Percentiles rank a stretch among this genome's conserved stretches.
phyloP scores from a whole-genome alignment of 129 eudicot genomes.

The Flaveria trinervia region DNA sequence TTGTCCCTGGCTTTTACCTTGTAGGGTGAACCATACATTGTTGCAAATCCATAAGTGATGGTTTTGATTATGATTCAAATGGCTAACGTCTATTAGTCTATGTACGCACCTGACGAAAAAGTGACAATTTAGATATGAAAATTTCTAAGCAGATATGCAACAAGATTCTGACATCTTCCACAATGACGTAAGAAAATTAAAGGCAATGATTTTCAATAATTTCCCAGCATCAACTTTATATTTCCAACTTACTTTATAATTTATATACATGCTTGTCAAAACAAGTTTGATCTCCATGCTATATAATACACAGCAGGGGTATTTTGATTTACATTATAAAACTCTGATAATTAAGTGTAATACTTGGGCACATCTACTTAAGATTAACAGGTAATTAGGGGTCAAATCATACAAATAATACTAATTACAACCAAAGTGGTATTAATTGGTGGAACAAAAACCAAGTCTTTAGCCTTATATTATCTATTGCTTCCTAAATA shows the following conservation, averaged over 20 bases:
- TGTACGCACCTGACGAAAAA: neutral
- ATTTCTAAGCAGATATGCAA: neutral
- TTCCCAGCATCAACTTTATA: neutral
- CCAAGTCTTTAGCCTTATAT: neutral
- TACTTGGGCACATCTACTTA: neutral
- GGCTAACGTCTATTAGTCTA: neutral
- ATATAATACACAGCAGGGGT: constrained; percentile 1
- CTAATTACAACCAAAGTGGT: neutral
- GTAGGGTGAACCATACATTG: constrained; percentile 14
- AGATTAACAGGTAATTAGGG: neutral
- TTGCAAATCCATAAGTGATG: constrained; percentile 12
- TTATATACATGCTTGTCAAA: neutral
- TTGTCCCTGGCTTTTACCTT: constrained; percentile 5
- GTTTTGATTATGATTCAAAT: neutral
- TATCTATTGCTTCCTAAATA: neutral
- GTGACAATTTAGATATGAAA: neutral
- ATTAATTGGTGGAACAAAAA: neutral
- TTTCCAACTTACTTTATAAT: neutral
- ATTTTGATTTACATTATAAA: neutral
- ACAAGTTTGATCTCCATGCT: neutral
- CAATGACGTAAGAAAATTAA: neutral
- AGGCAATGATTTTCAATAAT: neutral
- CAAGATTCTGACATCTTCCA: neutral
- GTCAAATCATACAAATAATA: neutral
- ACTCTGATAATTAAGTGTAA: too few species aligned